Base-by-base conservation (phyloP, 176 grass and related monocot species). In the Puya raimondii region DNA sequence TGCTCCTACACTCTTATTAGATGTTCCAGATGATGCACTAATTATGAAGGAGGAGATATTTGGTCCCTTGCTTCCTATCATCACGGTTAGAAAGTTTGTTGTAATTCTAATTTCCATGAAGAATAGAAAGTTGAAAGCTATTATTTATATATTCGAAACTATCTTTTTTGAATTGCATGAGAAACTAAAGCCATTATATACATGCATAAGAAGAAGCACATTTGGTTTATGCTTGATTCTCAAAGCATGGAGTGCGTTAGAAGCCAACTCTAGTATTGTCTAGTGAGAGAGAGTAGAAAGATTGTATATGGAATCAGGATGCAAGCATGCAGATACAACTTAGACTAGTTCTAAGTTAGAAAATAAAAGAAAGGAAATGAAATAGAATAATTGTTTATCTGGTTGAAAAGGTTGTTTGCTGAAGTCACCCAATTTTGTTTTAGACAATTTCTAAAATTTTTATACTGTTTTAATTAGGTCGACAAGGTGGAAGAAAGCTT, bases 41-140 rank as follows among this genome's bases (percentile, higher is more conserved):
- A 70, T 97, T 50, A 97, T 97, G 93, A 74, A 70, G 0, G 74
- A 9, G 17, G 93, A 97, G 50, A 85, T 97, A 57, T 97, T 97
- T 64, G 93, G 93, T 11, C 93, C 93, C 29, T 58, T 84, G 14
- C 89, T 97, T 63, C 93, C 93, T 10, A 97, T 97, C 18, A 9
- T 92, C 56, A 97, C 86, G 47, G 93, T 96, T 50, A 80, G 85
- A 79, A 42, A 27, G 50, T 16, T 53, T 76, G 49, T 21, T 82
- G 21, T 48, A 42, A 42, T 42, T 42, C 33, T 42, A 42, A 6
- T 42, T 42, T 42, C 4, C 33, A 42, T 42, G 6, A 42, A 7
- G 33, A 42, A 61, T 61, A 61, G 56, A 20, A 61, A 61, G 56
- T 2, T 61, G 33, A 21, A 20, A 61, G 56, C 56, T 61, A 1